Base-by-base conservation (phyloP, 1,284 basidiomycete species). In the Cryptococcus sp. region DNA sequence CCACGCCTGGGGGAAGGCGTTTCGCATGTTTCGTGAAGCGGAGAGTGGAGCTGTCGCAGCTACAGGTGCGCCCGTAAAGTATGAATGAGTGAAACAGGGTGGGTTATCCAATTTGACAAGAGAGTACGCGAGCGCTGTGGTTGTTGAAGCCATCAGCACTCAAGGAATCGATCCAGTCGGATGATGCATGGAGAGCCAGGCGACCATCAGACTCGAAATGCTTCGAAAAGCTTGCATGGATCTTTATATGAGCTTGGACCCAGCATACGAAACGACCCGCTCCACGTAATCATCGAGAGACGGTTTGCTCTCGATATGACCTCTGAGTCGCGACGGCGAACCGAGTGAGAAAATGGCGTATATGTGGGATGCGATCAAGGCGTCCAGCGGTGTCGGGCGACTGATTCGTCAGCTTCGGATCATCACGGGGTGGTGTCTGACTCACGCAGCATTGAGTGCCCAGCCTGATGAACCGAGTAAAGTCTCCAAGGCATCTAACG, bases 361-460 rank as follows among this genome's bases (percentile, higher is more conserved):
- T 7, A 73, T 51, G 37, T 76, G 67, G 1, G 72, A 70, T 2
- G 67, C 66, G 14, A 76, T 59, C 10, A 76, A 55, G 0, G 74
- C 73, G 45, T 76, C 74, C 2, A 76, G 60, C 0, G 73, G 67
- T 22, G 72, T 70, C 3, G 72, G 66, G 2, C 52, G 36, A 18
- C 70, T 70, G 53, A 7, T 9, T 19, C 1, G 25, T 58, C 39
- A 56, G 55, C 32, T 5, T 16, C 2, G n/a, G 11, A 4, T 13
- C 24, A 28, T 25, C 13, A 43, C 5, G 16, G 22, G 2, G 2
- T 10, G 14, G 19, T 2, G 13, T 22, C 13, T 4, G 14, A 63
- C 68, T 56, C 45, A 70, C 70, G 48, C 57, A 4, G 72, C 64
- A 0, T 59, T 62, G 7, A 69, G 49, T 3, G 63, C 64, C 72